Conservation (phyloP, 805 yeast genomes). For the Phaffomyces opuntiae region DNA sequence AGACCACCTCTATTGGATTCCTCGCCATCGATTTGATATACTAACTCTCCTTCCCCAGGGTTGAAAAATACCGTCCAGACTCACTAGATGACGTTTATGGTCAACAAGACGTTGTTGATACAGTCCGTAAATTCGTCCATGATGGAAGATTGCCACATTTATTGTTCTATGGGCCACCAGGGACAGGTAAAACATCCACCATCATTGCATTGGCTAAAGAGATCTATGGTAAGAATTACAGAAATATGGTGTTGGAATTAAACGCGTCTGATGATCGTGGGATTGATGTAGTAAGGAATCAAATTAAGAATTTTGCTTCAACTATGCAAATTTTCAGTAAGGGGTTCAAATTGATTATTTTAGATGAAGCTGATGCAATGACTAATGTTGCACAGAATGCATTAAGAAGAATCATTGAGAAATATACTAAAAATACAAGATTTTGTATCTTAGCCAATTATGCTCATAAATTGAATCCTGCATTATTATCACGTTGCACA, state of each 20-base stretch:
- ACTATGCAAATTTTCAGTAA: conserved; percentile 86
- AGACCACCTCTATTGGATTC: neutral
- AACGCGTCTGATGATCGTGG: conserved; percentile 98
- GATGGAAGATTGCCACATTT: conserved; percentile 86
- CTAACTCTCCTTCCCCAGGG: conserved; percentile 37
- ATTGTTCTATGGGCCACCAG: conserved; percentile 92
- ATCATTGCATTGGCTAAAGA: conserved; percentile 83
- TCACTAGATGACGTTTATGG: conserved; percentile 85
- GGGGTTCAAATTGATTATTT: conserved; percentile 83
- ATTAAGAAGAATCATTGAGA: conserved; percentile 72
- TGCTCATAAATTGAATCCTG: conserved; percentile 93
- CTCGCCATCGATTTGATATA: too few species aligned
- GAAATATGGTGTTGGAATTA: conserved; percentile 86
- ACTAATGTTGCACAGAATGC: conserved; percentile 83
- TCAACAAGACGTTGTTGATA: conserved; percentile 77
- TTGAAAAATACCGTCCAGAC: conserved; percentile 90
- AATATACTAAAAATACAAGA: conserved; percentile 89
- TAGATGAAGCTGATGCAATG: conserved; percentile 97
- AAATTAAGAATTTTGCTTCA: conserved; percentile 92
- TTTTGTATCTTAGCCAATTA: conserved; percentile 94
- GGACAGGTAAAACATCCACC: conserved; percentile 89
- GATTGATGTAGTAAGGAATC: conserved; percentile 95
- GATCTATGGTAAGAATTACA: conserved; percentile 74
- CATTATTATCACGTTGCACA: conserved; percentile 89
- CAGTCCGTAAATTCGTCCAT: conserved; percentile 77